Evolutionary conservation across 352 stramenopile genomes (phyloP), one percentile per base, ranked within the genome.

Genomic region (Globisporangium spiculum): DNA sequence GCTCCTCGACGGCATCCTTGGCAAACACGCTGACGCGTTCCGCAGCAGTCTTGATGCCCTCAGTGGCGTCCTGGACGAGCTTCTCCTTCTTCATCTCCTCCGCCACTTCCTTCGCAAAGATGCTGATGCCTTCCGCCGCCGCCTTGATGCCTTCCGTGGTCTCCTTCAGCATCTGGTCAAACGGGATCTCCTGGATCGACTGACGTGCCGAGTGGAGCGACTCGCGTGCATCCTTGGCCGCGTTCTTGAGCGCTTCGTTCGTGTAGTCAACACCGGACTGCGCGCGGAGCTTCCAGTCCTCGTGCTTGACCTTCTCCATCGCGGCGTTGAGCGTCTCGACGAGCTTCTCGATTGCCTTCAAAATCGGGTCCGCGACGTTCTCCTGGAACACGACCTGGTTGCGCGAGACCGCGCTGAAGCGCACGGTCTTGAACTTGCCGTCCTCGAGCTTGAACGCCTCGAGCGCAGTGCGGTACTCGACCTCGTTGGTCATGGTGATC

Each of bases 271-370:
- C 68, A 5, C 79, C 80, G 5, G 58, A 78, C 75, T 90, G 74
- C 57, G 85, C 75, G 26, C 76, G 75, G 58, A 88, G 76, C 16
- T 79, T 78, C 84, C 84, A 92, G 75, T 91, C 74, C 63, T 92
- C 84, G 54, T 91, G 83, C 78, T 92, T 92, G 26, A 91, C 85
- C 74, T 92, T 91, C 65, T 93, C 84, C 75, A 93, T 88, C n/a
- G 85, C 84, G 30, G 75, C 65, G 65, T 83, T 90, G 50, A 95
- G 67, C 68, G 83, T 91, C 72, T 88, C 87, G 32, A 95, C 83
- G 54, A 95, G 80, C 70, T 89, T 89, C 73, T 92, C 87, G 16
- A 95, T 86, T 16, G 85, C 87, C 73, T 92, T 91, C 18, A 93
- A 72, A 26, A 95, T 86, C 41, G 83, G 84, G 41, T 92, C 83